phyloP scores from a whole-genome alignment of 805 yeast genomes.

The Metschnikowia gelsemii region DNA sequence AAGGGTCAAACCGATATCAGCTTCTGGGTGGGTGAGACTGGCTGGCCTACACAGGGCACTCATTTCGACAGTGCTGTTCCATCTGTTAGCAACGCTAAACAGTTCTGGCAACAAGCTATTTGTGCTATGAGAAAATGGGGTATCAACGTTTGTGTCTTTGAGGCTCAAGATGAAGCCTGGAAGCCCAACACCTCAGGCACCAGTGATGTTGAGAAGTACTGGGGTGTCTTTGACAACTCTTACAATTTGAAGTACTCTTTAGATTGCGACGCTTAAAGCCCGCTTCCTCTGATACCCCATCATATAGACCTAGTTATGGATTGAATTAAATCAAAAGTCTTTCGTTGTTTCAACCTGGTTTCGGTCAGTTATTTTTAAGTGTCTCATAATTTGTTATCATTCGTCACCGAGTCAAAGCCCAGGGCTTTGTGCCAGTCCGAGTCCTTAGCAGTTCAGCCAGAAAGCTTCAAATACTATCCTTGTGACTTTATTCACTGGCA shows the following conservation, averaged over 20 bases:
- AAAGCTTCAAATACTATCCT: too few relatives aligned
- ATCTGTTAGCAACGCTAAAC: conserved; percentile 66
- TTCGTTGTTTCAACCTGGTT: neutral
- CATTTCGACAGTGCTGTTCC: conserved; percentile 67
- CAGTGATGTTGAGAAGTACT: conserved; percentile 83
- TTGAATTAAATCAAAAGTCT: neutral
- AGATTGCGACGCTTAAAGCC: conserved; percentile 30
- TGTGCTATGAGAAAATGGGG: conserved; percentile 98
- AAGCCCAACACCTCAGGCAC: conserved; percentile 89
- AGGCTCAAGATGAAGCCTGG: conserved; percentile 96
- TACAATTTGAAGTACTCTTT: conserved; percentile 40
- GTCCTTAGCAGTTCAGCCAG: too few relatives aligned
- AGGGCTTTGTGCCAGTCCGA: too few relatives aligned
- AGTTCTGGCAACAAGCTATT: conserved; percentile 83
- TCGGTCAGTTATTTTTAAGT: neutral
- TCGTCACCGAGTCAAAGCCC: too few relatives aligned
- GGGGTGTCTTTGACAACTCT: conserved; percentile 81
- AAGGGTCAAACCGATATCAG: conserved; percentile 85
- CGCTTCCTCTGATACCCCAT: neutral
- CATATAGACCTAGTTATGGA: neutral
- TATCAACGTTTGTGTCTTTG: conserved; percentile 85
- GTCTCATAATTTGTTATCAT: neutral
- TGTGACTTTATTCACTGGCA: too few relatives aligned
- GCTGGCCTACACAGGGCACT: conserved; percentile 92
- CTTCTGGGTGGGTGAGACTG: conserved; percentile 97